Evolutionary conservation across 805 yeast genomes (phyloP), one percentile per base, ranked within the genome.

Genomic region (Metschnikowia aberdeeniae): DNA sequence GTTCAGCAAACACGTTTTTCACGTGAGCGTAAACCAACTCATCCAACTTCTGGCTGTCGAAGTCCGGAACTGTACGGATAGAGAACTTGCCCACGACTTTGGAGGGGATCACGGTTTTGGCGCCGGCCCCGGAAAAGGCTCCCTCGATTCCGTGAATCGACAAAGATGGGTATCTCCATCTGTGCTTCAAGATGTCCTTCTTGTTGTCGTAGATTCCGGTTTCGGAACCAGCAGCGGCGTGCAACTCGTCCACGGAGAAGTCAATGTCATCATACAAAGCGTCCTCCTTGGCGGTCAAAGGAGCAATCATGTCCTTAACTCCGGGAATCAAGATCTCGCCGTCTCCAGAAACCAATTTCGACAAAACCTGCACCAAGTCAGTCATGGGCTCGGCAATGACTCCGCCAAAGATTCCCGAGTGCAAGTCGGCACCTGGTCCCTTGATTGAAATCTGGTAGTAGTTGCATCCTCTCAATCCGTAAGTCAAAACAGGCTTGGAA

Each of bases 91-190:
- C 99, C 43, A 73, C 68, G 29, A 93, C 98, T 63, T 84, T 85
- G 40, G 97, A 87, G 30, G 99, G 99, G 54, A 93, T 93, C 42
- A 93, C 99, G 29, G 99, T 93, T 75, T 93, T 93, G 47, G 98
- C 99, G 54, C 99, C 99, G 38, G 86, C 78, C 36, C 86, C 92
- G 39, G 85, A 83, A 67, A 93, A 93, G 5, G 98, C 99, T 53
- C 99, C 99, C 70, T 93, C 99, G 45, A 93, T 78, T 56, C 99
- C 99, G 68, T 93, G 99, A 54, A 93, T 67, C 2, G 98, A 90
- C 59, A 93, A 75, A 6, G 98, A 89, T 45, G 99, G 99, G 71
- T 76, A 89, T 77, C 99, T 85, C 99, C 99, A 93, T 78, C 99
- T 83, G 68, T 90, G 97, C 86, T 89, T 92, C 59, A 93, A 78